phyloP scores from a whole-genome alignment of 306 rosid species.

The Fragaria nilgerrensis region DNA sequence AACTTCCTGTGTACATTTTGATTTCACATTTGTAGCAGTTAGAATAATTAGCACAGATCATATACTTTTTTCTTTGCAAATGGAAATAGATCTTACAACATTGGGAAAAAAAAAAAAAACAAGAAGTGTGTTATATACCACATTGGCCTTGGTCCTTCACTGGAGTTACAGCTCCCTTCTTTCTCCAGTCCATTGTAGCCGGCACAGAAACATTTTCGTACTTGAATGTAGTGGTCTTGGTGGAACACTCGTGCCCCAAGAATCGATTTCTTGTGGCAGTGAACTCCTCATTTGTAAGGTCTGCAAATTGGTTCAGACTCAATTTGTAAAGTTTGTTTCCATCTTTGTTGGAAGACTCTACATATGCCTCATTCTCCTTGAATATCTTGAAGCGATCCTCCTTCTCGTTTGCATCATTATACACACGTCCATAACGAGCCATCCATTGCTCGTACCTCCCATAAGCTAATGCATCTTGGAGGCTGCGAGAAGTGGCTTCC shows the following conservation, averaged over 20 bases:
- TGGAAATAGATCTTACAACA: neutral
- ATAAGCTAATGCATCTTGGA: no score
- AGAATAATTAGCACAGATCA: neutral
- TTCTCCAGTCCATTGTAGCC: constrained; percentile 38
- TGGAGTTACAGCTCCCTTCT: constrained; percentile 2
- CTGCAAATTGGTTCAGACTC: neutral
- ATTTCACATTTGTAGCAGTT: neutral
- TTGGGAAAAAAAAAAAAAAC: no score
- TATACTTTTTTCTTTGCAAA: neutral
- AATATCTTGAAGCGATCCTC: constrained; percentile 8
- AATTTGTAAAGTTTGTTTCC: neutral
- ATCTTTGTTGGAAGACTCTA: neutral
- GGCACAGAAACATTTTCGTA: constrained; percentile 31
- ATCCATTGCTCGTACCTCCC: neutral
- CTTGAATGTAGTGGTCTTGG: constrained; percentile 24
- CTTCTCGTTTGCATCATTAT: neutral
- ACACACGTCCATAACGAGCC: no score
- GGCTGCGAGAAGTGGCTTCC: neutral
- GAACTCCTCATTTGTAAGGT: constrained; percentile 2
- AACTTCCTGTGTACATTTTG: constrained; percentile 20
- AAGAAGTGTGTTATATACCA: neutral
- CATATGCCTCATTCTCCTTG: neutral
- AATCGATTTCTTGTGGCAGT: constrained; percentile 35
- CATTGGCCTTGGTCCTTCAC: constrained; percentile 17
- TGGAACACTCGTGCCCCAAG: constrained; percentile 40